Evolutionary conservation across 768 basidiomycete genomes (phyloP).

Genomic region (Trametes gibbosa): DNA sequence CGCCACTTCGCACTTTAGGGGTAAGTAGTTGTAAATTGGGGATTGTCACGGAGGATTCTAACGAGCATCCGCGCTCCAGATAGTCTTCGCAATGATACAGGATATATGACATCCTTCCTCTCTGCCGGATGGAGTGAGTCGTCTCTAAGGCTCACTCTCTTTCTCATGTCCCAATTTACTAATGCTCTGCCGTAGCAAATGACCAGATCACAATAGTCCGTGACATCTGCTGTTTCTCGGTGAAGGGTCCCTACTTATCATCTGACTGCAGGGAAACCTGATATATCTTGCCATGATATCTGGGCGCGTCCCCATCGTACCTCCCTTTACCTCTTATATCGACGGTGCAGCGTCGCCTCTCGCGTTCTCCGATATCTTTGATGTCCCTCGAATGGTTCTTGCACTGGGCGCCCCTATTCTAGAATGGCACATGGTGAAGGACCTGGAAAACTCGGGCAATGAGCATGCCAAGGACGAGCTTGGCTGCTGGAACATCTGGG

Average conservation of each 20-base stretch:
- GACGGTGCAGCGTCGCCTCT: slow-evolving; percentile 27
- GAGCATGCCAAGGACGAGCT: slow-evolving; percentile 28
- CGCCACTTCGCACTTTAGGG: slow-evolving; percentile 46
- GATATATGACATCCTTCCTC: slow-evolving; percentile 69
- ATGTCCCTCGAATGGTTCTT: slow-evolving; percentile 31
- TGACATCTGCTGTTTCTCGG: no score
- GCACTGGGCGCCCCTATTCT: slow-evolving; percentile 31
- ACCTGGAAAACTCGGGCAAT: slow-evolving; percentile 16
- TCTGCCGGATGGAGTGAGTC: slow-evolving; percentile 61
- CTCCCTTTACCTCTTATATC: slow-evolving; percentile 37
- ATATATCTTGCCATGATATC: slow-evolving; percentile 38
- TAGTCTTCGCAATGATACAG: slow-evolving; percentile 52
- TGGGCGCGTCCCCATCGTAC: slow-evolving; percentile 36
- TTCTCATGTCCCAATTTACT: neutral
- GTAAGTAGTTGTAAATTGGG: neutral
- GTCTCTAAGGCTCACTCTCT: neutral
- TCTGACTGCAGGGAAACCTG: slow-evolving; percentile 29
- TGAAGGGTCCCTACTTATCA: neutral
- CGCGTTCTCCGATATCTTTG: slow-evolving; percentile 39
- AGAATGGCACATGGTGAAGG: slow-evolving; percentile 41
- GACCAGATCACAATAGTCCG: slow-evolving; percentile 56
- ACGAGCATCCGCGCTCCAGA: slow-evolving; percentile 30
- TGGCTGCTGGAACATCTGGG: slow-evolving; percentile 43
- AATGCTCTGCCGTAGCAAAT: slow-evolving; percentile 46
- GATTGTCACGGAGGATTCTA: neutral